A percentile compares a stretch with the other conserved stretches of the same genome.
Evolutionary conservation across 352 stramenopile species (phyloP).

Genomic region (Phytophthora idaei): DNA sequence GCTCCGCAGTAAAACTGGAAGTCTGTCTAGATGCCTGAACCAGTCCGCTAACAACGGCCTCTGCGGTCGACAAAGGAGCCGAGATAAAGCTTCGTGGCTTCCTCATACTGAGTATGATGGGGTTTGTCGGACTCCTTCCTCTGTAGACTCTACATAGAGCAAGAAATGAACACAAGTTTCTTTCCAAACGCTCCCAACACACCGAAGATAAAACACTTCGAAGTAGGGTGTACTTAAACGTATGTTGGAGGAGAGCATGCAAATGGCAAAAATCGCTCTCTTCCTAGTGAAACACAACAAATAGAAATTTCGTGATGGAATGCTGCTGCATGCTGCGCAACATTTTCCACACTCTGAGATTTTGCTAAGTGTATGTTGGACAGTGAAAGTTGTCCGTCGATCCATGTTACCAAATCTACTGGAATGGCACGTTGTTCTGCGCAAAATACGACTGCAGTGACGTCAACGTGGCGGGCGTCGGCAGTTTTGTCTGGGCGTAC

Average conservation of each 20-base stretch:
- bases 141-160: constrained; percentile 44
- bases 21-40: constrained; percentile 11
- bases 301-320: constrained; percentile 30
- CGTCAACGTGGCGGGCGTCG: constrained; percentile 35
- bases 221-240: neutral
- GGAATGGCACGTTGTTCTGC: constrained; percentile 71
- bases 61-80: too few relatives aligned
- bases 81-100: constrained; percentile 5
- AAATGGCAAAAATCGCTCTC: constrained; percentile 9
- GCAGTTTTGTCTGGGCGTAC: constrained; percentile 51
- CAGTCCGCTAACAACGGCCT: constrained; percentile 19
- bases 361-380: constrained; percentile 16
- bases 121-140: constrained; percentile 18
- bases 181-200: constrained; percentile 28
- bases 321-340: constrained; percentile 24
- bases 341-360: constrained; percentile 17
- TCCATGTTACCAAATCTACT: constrained; percentile 44
- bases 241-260: constrained; percentile 10
- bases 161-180: constrained; percentile 41
- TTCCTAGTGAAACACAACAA: constrained; percentile 26
- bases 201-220: constrained; percentile 2
- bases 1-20: constrained; percentile 64
- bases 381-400: constrained; percentile 23
- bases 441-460: constrained; percentile 65
- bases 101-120: constrained; percentile 25